phyloP scores from a whole-genome alignment of 768 basidiomycete species.

The Naganishia randhawae region DNA sequence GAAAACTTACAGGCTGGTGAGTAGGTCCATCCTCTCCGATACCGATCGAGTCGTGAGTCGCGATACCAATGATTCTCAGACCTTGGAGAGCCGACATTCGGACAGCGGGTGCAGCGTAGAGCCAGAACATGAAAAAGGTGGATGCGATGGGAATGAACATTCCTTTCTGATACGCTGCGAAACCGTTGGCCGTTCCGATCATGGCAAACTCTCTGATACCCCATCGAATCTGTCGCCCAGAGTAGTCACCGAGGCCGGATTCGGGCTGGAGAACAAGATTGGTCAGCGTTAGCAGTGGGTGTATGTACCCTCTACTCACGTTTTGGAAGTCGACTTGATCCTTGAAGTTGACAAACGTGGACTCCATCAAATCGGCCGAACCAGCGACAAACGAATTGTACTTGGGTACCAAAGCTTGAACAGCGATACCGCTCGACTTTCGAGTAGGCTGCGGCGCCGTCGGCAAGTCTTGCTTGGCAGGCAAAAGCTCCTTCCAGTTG shows the following conservation, averaged over 20 bases:
- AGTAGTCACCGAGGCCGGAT: constrained; percentile 44
- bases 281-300: no score
- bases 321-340: constrained; percentile 46
- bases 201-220: constrained; percentile 49
- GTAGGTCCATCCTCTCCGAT: constrained; percentile 50
- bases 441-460: constrained; percentile 35
- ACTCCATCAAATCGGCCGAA: constrained; percentile 44
- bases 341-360: constrained; percentile 45
- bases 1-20: no score
- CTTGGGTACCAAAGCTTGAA: constrained; percentile 38
- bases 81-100: constrained; percentile 47
- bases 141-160: constrained; percentile 48
- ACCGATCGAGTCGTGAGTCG: constrained; percentile 48
- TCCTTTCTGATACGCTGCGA: constrained; percentile 49
- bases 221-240: constrained; percentile 46
- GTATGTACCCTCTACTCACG: constrained; percentile 15
- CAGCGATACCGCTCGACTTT: constrained; percentile 40
- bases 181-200: constrained; percentile 45
- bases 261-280: no score
- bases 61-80: constrained; percentile 48
- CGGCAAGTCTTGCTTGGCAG: constrained; percentile 37
- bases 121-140: constrained; percentile 51
- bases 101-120: constrained; percentile 48
- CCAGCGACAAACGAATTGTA: constrained; percentile 41
- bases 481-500: constrained; percentile 38